phyloP scores from a whole-genome alignment of 116 monocot genomes.

The Zostera marina region DNA sequence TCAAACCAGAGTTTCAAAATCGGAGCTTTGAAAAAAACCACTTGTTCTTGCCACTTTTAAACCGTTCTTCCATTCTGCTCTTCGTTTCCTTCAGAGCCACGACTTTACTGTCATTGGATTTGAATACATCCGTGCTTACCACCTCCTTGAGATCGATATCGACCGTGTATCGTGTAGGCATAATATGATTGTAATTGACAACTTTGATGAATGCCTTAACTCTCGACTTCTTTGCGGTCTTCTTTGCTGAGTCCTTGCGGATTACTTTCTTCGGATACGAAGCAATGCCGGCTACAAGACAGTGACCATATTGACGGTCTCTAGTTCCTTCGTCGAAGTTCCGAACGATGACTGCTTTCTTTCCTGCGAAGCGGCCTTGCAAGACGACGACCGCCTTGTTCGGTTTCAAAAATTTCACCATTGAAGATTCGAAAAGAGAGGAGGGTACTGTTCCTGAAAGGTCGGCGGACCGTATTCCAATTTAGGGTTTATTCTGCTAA shows the following conservation, averaged over 20 bases:
- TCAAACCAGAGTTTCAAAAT: too few species aligned
- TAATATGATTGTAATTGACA: slow-evolving; percentile 40
- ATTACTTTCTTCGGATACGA: slow-evolving; percentile 56
- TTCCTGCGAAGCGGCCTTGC: slow-evolving; percentile 41
- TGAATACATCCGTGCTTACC: slow-evolving; percentile 20
- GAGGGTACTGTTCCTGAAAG: too few species aligned
- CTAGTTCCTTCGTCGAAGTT: slow-evolving; percentile 45
- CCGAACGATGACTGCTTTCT: slow-evolving; percentile 42
- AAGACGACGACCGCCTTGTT: slow-evolving; percentile 45
- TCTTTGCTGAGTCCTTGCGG: slow-evolving; percentile 53
- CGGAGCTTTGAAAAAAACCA: slow-evolving; percentile 61
- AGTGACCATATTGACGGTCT: slow-evolving; percentile 44
- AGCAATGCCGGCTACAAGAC: slow-evolving; percentile 41
- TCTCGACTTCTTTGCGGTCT: slow-evolving; percentile 40
- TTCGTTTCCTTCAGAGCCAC: slow-evolving; percentile 34
- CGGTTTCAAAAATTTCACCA: slow-evolving; percentile 54
- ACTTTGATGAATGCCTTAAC: slow-evolving; percentile 45
- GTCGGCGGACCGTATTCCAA: too few species aligned
- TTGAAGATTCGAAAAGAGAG: too few species aligned
- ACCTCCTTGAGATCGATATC: slow-evolving; percentile 41
- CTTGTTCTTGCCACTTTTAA: slow-evolving; percentile 46
- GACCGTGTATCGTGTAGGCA: slow-evolving; percentile 46
- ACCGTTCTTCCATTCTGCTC: slow-evolving; percentile 28
- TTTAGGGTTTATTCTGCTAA: too few species aligned
- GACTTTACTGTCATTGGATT: slow-evolving; percentile 32